Conservation (phyloP, 1,139 yeast species). For the Candida sp. region DNA sequence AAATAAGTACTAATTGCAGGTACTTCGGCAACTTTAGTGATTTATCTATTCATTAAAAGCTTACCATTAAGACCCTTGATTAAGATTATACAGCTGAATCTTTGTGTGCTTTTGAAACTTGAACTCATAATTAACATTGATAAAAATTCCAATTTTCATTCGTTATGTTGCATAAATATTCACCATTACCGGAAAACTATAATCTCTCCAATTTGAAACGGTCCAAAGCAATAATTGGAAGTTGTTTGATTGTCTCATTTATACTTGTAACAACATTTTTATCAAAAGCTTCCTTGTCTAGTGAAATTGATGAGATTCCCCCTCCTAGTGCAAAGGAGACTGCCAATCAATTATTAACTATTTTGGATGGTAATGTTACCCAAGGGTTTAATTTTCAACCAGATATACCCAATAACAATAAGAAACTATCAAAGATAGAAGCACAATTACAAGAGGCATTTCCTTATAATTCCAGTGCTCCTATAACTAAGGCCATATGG, state of each 20-base stretch:
- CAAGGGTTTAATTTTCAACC: conserved; percentile 1
- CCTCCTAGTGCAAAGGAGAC: not conserved
- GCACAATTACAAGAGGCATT: conserved; percentile 55
- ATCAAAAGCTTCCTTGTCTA: not conserved
- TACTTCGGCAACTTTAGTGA: too few species aligned
- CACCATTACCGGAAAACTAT: not conserved
- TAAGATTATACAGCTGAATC: too few species aligned
- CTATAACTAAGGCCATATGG: conserved; percentile 77
- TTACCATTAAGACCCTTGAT: too few species aligned
- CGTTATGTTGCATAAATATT: not conserved
- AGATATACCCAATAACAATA: not conserved
- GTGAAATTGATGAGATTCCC: not conserved
- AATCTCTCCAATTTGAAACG: not conserved
- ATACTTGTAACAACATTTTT: not conserved
- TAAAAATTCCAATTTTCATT: too few species aligned
- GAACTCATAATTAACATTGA: too few species aligned
- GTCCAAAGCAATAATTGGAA: not conserved
- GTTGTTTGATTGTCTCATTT: not conserved
- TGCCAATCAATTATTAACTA: not conserved
- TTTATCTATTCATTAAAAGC: too few species aligned
- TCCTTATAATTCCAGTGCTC: conserved; percentile 59
- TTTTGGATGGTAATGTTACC: not conserved
- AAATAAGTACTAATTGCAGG: too few species aligned
- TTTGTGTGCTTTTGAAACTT: too few species aligned
- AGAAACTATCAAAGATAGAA: not conserved